Evolutionary conservation across 345 rosid genomes (phyloP).

Genomic region (Conringia planisiliqua): DNA sequence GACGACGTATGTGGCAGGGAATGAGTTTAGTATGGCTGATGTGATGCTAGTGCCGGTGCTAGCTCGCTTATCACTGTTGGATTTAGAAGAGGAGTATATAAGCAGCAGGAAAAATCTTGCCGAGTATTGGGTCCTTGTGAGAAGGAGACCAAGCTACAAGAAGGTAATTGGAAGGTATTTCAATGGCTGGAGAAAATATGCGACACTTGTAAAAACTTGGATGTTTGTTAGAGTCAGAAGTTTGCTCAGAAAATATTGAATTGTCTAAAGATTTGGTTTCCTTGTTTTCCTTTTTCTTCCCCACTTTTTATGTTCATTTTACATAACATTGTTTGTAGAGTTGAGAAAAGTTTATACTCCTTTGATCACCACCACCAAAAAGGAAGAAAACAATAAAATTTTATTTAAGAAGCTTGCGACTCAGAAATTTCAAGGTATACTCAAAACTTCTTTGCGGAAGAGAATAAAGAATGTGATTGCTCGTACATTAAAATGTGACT

Average conservation of each 20-base stretch:
- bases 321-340: conserved; percentile 5
- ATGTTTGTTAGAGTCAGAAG: conserved; percentile 55
- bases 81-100: conserved; percentile 67
- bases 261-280: conserved; percentile 22
- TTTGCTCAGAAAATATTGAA: conserved; percentile 55
- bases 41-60: conserved; percentile 69
- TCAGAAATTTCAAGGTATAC: not conserved
- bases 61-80: conserved; percentile 60
- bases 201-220: conserved; percentile 69
- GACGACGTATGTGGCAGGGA: conserved; percentile 55
- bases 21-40: conserved; percentile 87
- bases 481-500: conserved; percentile 23
- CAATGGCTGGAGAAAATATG: conserved; percentile 74
- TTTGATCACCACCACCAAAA: not conserved
- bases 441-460: conserved; percentile 7
- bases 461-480: conserved; percentile 23
- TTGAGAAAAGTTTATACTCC: not conserved
- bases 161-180: conserved; percentile 75
- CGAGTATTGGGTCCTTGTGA: conserved; percentile 64
- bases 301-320: not conserved
- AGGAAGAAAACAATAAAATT: not conserved
- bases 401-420: not conserved
- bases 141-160: conserved; percentile 66
- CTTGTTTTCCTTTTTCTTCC: too few species aligned
- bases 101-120: conserved; percentile 60